These are phyloP conservation scores for Fusarium aywerte DNA, from an alignment of 2,329 filamentous ascomycete genomes.

Conservation along the genomic window DNA sequence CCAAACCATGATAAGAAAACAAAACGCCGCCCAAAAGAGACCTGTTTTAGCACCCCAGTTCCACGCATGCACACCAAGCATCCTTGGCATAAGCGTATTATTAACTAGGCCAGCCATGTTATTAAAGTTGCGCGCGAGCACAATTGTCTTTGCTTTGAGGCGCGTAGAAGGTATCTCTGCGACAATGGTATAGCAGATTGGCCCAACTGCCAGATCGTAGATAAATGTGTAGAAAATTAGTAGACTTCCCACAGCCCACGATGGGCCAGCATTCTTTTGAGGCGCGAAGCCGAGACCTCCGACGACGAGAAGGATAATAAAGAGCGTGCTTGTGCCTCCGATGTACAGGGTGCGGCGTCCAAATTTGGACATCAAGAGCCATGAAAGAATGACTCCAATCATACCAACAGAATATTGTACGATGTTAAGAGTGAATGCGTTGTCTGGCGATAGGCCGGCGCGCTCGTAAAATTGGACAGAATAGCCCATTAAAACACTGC, in stretches of 20 bases:
- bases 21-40: conserved; percentile 56
- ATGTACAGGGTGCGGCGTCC: conserved; percentile 60
- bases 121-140: conserved; percentile 59
- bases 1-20: conserved; percentile 59
- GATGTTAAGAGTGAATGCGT: conserved; percentile 54
- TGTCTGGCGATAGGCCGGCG: conserved; percentile 52
- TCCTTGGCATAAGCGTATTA: conserved; percentile 58
- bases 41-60: conserved; percentile 61
- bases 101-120: conserved; percentile 60
- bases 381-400: conserved; percentile 58
- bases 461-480: conserved; percentile 63
- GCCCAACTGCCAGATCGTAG: conserved; percentile 53
- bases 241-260: conserved; percentile 60
- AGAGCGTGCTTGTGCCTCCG: conserved; percentile 60
- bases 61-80: conserved; percentile 57
- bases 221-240: conserved; percentile 57
- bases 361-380: conserved; percentile 55
- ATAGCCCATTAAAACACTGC: conserved; percentile 63
- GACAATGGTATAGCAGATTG: conserved; percentile 85
- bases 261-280: conserved; percentile 53
- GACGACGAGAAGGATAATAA: conserved; percentile 55
- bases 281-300: conserved; percentile 64
- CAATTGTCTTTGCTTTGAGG: conserved; percentile 58
- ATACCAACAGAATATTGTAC: conserved; percentile 57
- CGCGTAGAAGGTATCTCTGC: conserved; percentile 60